phyloP scores from a whole-genome alignment of 169 alveolate species.

The Eimeria tenella region DNA sequence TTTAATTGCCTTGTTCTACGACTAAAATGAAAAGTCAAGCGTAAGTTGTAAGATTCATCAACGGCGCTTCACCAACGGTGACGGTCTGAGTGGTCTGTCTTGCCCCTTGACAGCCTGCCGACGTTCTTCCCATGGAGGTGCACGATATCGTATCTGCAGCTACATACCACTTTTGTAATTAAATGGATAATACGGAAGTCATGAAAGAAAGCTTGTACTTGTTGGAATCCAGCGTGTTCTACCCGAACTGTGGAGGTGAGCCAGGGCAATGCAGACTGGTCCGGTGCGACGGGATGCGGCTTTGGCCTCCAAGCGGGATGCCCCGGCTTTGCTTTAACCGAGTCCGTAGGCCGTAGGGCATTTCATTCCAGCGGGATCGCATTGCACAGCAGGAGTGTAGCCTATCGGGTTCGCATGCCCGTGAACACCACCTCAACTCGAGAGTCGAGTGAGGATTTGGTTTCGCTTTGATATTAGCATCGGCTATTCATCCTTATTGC shows the following conservation, averaged over 20 bases:
- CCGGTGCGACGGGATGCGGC: constrained; percentile 45
- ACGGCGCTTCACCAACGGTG: not conserved
- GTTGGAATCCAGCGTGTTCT: not conserved
- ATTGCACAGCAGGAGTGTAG: not conserved
- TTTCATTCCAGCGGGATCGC: not conserved
- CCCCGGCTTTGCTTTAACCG: too few species aligned
- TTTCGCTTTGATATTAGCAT: not conserved
- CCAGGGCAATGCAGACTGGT: constrained; percentile 38
- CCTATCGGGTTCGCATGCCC: constrained; percentile 2
- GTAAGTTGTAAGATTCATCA: too few species aligned
- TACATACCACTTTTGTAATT: not conserved
- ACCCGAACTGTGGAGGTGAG: not conserved
- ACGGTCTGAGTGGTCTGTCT: constrained; percentile 9
- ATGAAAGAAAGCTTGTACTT: not conserved
- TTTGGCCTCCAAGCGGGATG: not conserved
- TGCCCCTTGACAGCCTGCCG: constrained; percentile 30
- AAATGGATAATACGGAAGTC: not conserved
- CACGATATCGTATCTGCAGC: not conserved
- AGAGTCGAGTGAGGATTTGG: not conserved
- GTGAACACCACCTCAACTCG: not conserved
- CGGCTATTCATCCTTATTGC: not conserved
- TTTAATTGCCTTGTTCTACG: too few species aligned
- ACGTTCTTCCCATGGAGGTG: not conserved
- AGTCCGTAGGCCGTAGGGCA: too few species aligned
- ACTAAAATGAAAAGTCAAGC: too few species aligned